Conservation (phyloP, 768 basidiomycete species). For the Baorangia bicolor region DNA sequence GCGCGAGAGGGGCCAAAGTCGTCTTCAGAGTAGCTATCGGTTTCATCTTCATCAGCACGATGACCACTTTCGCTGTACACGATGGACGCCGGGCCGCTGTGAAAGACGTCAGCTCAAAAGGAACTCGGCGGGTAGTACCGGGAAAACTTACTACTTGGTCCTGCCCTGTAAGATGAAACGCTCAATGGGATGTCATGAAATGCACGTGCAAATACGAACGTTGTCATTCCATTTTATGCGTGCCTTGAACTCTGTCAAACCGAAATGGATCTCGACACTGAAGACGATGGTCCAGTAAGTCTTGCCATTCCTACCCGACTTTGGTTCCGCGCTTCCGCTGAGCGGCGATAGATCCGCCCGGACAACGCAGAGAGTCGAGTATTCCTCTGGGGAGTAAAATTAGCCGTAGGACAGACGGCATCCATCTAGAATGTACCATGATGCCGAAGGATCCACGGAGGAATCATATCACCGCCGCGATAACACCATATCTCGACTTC, state of each 20-base stretch:
- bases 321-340: slow-evolving; percentile 67
- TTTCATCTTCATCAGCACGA: slow-evolving; percentile 71
- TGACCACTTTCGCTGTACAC: slow-evolving; percentile 80
- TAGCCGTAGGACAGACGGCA: neutral
- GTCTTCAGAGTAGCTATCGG: slow-evolving; percentile 63
- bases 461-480: slow-evolving; percentile 67
- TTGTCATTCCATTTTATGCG: slow-evolving; percentile 82
- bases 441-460: slow-evolving; percentile 71
- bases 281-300: slow-evolving; percentile 85
- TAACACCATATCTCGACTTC: slow-evolving; percentile 87
- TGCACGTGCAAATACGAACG: slow-evolving; percentile 39
- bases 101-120: neutral
- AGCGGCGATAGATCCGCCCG: slow-evolving; percentile 75
- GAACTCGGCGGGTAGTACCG: neutral
- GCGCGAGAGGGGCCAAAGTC: slow-evolving; percentile 41
- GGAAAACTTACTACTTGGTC: slow-evolving; percentile 63
- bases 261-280: slow-evolving; percentile 81
- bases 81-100: slow-evolving; percentile 75
- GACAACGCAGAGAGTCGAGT: slow-evolving; percentile 76
- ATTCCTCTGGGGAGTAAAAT: slow-evolving; percentile 48
- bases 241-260: slow-evolving; percentile 78
- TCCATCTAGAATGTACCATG: slow-evolving; percentile 30
- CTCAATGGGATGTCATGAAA: neutral
- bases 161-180: slow-evolving; percentile 47
- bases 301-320: slow-evolving; percentile 61